Base-by-base conservation (phyloP, 306 rosid species). In the Sindora glabra region DNA sequence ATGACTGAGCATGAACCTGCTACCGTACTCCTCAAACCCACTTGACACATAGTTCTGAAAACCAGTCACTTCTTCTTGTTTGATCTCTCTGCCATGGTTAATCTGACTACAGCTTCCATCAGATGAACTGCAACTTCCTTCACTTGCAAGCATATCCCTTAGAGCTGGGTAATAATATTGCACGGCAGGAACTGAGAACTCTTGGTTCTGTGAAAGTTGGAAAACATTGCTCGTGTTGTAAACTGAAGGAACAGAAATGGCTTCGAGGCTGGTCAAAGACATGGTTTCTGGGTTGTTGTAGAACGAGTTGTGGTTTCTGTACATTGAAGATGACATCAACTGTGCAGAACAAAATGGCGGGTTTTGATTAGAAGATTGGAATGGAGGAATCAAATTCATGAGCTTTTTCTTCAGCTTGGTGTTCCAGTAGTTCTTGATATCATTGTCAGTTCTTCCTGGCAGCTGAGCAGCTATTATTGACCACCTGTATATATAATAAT, bases 361-460 rank as follows among this genome's bases (percentile, higher is more conserved):
- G 53, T 2, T 48, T 41, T 61, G 74, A 59, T 4, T 1, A 26
- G 62, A 11, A 19, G 77, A 45, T 65, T 64, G 72, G 45, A 34
- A 67, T 23, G 62, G 17, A 22, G 78, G 73, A 42, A 73, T 62
- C 67, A 83, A 62, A 15, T 72, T 80, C 80, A 79, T 66, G 18
- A 90, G 85, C 71, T 90, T 90, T 80, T 88, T 90, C 89, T 87
- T 90, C 12, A 90, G 89, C 76, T 87, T 90, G 23, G 97, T 90
- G 86, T 90, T 90, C 97, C 97, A 90, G 62, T 90, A 87, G 78
- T 90, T 90, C 75, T 90, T 90, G 54, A 90, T 90, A 79, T 90
- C 96, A 29, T 90, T 90, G 67, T 90, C 97, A 10, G 97, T 90
- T 72, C 97, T 81, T 0, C 97, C 97, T 30, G 96, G 89, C 36